Evolutionary conservation across 306 rosid genomes (phyloP).

Genomic region (Cucurbita pepo): DNA sequence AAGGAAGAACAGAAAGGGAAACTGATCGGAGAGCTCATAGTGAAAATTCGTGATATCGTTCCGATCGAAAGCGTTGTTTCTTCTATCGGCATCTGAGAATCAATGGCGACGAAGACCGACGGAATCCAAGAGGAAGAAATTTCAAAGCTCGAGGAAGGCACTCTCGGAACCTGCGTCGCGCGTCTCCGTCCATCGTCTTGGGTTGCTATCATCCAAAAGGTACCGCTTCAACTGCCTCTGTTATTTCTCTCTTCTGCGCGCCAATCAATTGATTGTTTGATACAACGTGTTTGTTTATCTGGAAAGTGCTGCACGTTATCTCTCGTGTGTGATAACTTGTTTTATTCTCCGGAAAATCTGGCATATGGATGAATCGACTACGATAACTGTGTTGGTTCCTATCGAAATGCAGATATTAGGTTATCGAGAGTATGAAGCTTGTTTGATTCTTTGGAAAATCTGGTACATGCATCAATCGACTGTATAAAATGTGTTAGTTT

Average conservation of each 20-base stretch:
- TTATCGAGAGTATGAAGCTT: background rate
- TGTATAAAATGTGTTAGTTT: background rate
- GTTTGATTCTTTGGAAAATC: background rate
- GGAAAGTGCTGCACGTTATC: background rate
- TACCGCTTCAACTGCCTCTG: background rate
- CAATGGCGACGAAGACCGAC: background rate
- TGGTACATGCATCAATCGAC: background rate
- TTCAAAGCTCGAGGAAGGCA: slow-evolving; percentile 13
- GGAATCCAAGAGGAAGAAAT: slow-evolving; percentile 3
- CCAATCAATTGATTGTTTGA: background rate
- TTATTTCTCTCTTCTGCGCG: background rate
- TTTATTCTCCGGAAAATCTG: background rate
- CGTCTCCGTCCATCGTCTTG: slow-evolving; percentile 7
- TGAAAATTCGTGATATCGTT: background rate
- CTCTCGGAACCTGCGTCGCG: background rate
- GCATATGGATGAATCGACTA: background rate
- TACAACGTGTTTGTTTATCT: background rate
- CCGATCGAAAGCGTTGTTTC: background rate
- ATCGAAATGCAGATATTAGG: background rate
- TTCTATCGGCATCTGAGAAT: background rate
- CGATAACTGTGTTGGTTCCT: background rate
- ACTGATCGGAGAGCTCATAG: background rate
- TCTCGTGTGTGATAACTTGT: background rate
- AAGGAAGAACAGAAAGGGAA: background rate
- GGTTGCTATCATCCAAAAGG: slow-evolving; percentile 13